These are phyloP conservation scores for Peronospora belbahrii DNA, from an alignment of 352 stramenopile genomes.

Conservation along the genomic window DNA sequence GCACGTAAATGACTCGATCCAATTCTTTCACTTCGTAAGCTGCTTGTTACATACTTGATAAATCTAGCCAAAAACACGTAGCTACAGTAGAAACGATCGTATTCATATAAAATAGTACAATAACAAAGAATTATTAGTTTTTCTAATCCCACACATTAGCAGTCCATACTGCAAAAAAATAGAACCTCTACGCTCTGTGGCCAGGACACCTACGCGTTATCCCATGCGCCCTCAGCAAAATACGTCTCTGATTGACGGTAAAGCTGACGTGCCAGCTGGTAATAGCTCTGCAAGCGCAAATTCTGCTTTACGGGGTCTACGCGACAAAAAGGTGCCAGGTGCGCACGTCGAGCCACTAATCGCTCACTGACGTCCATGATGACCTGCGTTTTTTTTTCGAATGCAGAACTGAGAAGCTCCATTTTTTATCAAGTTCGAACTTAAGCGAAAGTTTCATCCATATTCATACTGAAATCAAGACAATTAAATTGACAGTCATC, in stretches of 20 bases:
- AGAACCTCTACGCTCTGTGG: conserved; percentile 17
- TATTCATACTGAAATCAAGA: conserved; percentile 4
- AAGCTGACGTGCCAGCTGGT: conserved; percentile 63
- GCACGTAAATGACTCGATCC: too few relatives aligned
- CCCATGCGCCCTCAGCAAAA: conserved; percentile 45
- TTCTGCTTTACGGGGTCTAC: conserved; percentile 64
- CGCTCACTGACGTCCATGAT: conserved; percentile 44
- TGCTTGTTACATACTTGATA: conserved; percentile 52
- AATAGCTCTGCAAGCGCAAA: conserved; percentile 56
- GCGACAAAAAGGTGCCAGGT: conserved; percentile 48
- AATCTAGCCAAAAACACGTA: conserved; percentile 79
- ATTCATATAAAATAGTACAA: not conserved
- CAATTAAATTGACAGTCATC: not conserved
- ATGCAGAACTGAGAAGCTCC: conserved; percentile 10
- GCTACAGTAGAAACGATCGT: conserved; percentile 22
- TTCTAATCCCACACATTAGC: not conserved
- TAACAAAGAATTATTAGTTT: conserved; percentile 1
- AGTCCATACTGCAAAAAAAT: conserved; percentile 21
- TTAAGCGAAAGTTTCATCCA: conserved; percentile 7
- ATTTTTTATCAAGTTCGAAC: conserved; percentile 28
- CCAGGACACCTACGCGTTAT: conserved; percentile 54
- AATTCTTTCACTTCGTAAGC: conserved; percentile 1
- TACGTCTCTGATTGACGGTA: conserved; percentile 72
- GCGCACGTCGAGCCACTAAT: conserved; percentile 44
- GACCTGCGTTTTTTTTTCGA: conserved; percentile 19